Percentiles rank a stretch among this genome's conserved stretches.
phyloP scores from a whole-genome alignment of 176 grass and related monocot species.

The maize (Zea mays) region Zm-B73-REFERENCE-NAM-5.0 NC_050100.1:214800001-214800500 shows the following conservation, averaged over 20 bases:
- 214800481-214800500: conserved; percentile 53
- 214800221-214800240: conserved; percentile 24
- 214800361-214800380: conserved; percentile 19
- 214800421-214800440: conserved; percentile 46
- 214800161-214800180: conserved; percentile 2
- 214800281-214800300: conserved; percentile 32
- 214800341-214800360: conserved; percentile 41
- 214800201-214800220: conserved; percentile 59
- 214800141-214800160: conserved; percentile 60
- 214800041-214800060: conserved; percentile 47
- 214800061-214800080: conserved; percentile 53
- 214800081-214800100: conserved; percentile 59
- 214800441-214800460: conserved; percentile 51
- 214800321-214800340: conserved; percentile 40
- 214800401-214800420: conserved; percentile 53
- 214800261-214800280: neutral
- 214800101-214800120: conserved; percentile 44
- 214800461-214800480: conserved; percentile 34
- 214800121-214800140: conserved; percentile 51
- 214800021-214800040: conserved; percentile 40
- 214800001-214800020: conserved; percentile 61
- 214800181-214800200: conserved; percentile 50
- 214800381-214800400: conserved; percentile 55
- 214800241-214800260: conserved; percentile 38
- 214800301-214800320: conserved; percentile 65